A percentile compares a stretch with the other conserved stretches of the same genome.
These are phyloP conservation scores for Solanum tarijense DNA, from an alignment of 257 asterid genomes.

Conservation along the genomic window DNA sequence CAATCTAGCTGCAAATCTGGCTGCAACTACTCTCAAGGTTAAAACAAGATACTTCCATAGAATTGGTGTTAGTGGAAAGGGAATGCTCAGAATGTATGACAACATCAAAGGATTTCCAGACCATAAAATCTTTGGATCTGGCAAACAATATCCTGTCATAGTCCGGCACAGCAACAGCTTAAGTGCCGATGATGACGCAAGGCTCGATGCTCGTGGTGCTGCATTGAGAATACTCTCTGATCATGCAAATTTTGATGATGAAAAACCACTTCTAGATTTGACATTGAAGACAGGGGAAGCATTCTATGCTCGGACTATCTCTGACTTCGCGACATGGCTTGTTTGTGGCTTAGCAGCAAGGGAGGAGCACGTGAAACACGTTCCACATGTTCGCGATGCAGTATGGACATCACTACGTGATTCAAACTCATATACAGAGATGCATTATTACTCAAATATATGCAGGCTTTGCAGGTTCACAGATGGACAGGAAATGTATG, in stretches of 20 bases:
- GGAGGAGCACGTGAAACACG: conserved; percentile 61
- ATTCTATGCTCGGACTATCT: conserved; percentile 64
- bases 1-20: conserved; percentile 66
- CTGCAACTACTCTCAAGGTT: conserved; percentile 73
- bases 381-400: conserved; percentile 69
- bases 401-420: conserved; percentile 74
- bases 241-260: background rate
- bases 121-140: conserved; percentile 46
- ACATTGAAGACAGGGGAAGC: conserved; percentile 76
- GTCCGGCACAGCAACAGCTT: conserved; percentile 77
- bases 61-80: conserved; percentile 63
- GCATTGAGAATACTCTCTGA: conserved; percentile 47
- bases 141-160: conserved; percentile 47
- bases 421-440: conserved; percentile 40
- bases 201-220: conserved; percentile 76
- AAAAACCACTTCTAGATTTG: conserved; percentile 47
- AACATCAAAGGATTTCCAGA: conserved; percentile 46
- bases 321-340: conserved; percentile 79
- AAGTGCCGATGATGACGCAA: conserved; percentile 82
- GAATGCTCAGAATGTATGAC: conserved; percentile 43
- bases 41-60: conserved; percentile 65
- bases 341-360: conserved; percentile 74
- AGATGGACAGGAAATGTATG: conserved; percentile 76
- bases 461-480: conserved; percentile 65
- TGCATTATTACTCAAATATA: conserved; percentile 77